A percentile compares a stretch with the other conserved stretches of the same genome.
phyloP scores from a whole-genome alignment of 768 basidiomycete genomes.

The Suillus decipiens region DNA sequence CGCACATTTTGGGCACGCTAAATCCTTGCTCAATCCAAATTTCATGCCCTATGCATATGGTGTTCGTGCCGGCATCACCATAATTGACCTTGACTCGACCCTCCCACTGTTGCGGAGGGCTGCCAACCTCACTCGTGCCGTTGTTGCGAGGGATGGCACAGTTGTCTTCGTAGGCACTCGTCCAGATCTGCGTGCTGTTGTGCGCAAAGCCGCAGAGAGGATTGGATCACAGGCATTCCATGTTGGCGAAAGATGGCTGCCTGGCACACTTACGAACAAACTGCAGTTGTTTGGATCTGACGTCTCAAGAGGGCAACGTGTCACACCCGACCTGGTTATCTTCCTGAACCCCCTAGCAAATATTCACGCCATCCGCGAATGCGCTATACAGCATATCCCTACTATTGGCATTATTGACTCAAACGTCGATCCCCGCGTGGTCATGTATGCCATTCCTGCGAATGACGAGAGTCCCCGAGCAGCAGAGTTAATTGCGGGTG shows the following conservation, averaged over 20 bases:
- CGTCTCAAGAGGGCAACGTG: conserved; percentile 50
- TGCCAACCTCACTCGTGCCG: conserved; percentile 79
- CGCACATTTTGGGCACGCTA: conserved; percentile 91
- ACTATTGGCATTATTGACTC: conserved; percentile 95
- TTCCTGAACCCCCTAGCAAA: conserved; percentile 90
- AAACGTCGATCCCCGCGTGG: conserved; percentile 92
- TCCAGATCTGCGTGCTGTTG: conserved; percentile 70
- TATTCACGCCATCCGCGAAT: conserved; percentile 87
- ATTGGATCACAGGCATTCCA: conserved; percentile 81
- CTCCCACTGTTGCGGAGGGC: conserved; percentile 90
- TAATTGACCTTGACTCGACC: conserved; percentile 95
- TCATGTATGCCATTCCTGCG: conserved; percentile 98
- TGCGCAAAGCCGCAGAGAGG: conserved; percentile 77
- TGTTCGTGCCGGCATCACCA: conserved; percentile 81
- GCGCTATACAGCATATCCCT: conserved; percentile 85
- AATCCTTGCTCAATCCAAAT: conserved; percentile 82
- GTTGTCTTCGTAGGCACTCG: conserved; percentile 91
- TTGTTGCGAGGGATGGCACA: conserved; percentile 79
- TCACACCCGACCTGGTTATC: conserved; percentile 85
- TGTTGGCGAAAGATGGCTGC: conserved; percentile 88
- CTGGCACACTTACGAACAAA: conserved; percentile 93
- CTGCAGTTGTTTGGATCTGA: conserved; percentile 68
- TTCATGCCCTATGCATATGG: conserved; percentile 94
- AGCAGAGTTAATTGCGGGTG: conserved; percentile 87
- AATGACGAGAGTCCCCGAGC: conserved; percentile 94